A percentile compares a stretch with the other conserved stretches of the same genome.
Conservation (phyloP, 2,329 filamentous ascomycete species). For the Gnomoniopsis sp. region DNA sequence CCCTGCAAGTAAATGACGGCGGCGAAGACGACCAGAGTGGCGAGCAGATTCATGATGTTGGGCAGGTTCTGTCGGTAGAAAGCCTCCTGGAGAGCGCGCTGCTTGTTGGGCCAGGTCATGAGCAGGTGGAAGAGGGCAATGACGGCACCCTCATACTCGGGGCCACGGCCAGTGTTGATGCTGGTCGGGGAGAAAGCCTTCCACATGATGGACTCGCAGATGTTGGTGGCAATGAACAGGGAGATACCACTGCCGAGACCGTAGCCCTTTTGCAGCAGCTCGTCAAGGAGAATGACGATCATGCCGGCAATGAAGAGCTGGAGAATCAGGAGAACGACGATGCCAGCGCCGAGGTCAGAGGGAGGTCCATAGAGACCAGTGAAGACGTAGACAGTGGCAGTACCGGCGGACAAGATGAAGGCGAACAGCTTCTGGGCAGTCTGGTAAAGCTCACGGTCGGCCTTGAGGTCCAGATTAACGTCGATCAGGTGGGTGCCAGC, state of each 20-base stretch:
- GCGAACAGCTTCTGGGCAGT: slow-evolving; percentile 98
- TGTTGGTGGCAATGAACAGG: slow-evolving; percentile 99
- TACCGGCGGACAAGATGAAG: slow-evolving; percentile 95
- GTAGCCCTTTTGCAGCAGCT: slow-evolving; percentile 99
- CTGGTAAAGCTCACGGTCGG: slow-evolving; percentile 99
- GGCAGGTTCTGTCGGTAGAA: slow-evolving; percentile 99
- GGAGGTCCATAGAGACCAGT: slow-evolving; percentile 97
- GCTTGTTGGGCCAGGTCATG: slow-evolving; percentile 99
- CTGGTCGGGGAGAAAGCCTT: slow-evolving; percentile 99
- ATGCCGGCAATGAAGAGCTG: slow-evolving; percentile 96
- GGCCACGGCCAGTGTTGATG: slow-evolving; percentile 98
- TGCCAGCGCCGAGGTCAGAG: slow-evolving; percentile 92
- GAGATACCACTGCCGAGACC: slow-evolving; percentile 98
- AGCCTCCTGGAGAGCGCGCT: slow-evolving; percentile 93
- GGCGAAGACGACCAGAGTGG: slow-evolving; percentile 89
- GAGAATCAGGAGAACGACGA: slow-evolving; percentile 96
- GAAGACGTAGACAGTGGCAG: slow-evolving; percentile 97
- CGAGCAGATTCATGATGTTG: slow-evolving; percentile 98
- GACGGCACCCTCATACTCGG: slow-evolving; percentile 97
- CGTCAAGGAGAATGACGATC: slow-evolving; percentile 98
- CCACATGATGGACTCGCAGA: slow-evolving; percentile 99
- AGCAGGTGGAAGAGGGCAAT: slow-evolving; percentile 97
- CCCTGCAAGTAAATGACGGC: slow-evolving; percentile 99
- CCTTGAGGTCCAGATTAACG: slow-evolving; percentile 99
- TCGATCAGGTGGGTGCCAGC: slow-evolving; percentile 99